These are phyloP conservation scores for Penicillium arizonense DNA, from an alignment of 495 filamentous ascomycete genomes.

Conservation along the genomic window DNA sequence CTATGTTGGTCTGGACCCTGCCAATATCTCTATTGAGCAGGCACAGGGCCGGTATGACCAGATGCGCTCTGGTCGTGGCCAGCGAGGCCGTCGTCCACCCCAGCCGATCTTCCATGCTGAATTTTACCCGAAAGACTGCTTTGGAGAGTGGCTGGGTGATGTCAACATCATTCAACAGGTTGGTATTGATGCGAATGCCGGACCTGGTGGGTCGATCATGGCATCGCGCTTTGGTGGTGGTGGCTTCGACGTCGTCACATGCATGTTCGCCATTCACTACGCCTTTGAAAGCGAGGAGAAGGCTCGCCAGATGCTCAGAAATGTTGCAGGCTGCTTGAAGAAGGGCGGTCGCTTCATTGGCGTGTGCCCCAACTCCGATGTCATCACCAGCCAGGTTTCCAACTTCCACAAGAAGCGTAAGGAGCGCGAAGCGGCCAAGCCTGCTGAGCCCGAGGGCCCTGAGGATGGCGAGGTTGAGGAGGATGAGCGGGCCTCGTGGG, in stretches of 20 bases:
- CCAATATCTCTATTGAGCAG: slow-evolving; percentile 86
- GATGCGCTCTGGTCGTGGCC: slow-evolving; percentile 63
- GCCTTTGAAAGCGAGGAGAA: slow-evolving; percentile 91
- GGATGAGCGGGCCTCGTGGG: slow-evolving; percentile 68
- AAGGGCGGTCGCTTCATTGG: slow-evolving; percentile 94
- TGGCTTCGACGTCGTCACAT: slow-evolving; percentile 93
- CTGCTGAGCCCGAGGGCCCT: slow-evolving; percentile 23
- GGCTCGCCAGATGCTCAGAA: slow-evolving; percentile 86
- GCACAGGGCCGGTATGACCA: slow-evolving; percentile 76
- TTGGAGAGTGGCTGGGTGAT: slow-evolving; percentile 73
- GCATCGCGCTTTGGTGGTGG: slow-evolving; percentile 60
- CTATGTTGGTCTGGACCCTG: slow-evolving; percentile 91
- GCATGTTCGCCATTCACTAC: slow-evolving; percentile 99
- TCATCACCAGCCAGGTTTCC: slow-evolving; percentile 66
- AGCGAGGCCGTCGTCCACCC: slow-evolving; percentile 54
- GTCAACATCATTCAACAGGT: slow-evolving; percentile 76
- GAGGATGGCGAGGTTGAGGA: slow-evolving; percentile 54
- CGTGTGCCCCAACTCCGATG: slow-evolving; percentile 89
- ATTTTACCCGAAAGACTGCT: slow-evolving; percentile 88
- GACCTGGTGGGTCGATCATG: slow-evolving; percentile 55
- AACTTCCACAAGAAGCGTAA: slow-evolving; percentile 63
- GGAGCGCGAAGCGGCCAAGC: slow-evolving; percentile 34
- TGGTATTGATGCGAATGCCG: slow-evolving; percentile 71
- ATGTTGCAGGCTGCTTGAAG: slow-evolving; percentile 84
- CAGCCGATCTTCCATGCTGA: slow-evolving; percentile 72